Evolutionary conservation across 2,329 filamentous ascomycete species (phyloP), one percentile per base, ranked within the genome.

Genomic region (Pseudofabraea citricarpa): DNA sequence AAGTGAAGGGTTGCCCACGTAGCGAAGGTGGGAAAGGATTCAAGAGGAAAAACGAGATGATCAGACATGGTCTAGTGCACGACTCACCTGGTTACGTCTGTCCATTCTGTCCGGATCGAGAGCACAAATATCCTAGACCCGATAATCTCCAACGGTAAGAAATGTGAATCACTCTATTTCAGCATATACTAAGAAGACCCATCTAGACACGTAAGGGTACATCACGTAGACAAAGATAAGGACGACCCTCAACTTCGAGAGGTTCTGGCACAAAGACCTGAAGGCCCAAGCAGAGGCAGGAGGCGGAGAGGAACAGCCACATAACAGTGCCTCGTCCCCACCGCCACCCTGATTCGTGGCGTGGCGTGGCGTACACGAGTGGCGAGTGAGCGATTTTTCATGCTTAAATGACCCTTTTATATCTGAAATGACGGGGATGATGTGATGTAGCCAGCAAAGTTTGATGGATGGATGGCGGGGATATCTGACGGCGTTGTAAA

Each of bases 81-180:
- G 85, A 90, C 52, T 95, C 89, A 6, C 93, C 93, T 1, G 91
- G 91, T 47, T 98, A 97, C 58, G 83, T 95, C 22, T 98, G 93
- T 63, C 93, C 93, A 0, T 97, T 96, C 61, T 98, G 93, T 63
- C 87, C 89, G 1, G 90, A 95, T 58, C 77, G 90, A 53, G 90
- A 96, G 62, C 91, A 96, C 64, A 90, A 86, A 61, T 97, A 97
- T 63, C 93, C 93, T 5, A 76, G 93, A 54, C 93, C 93, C 24
- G 93, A 98, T 64, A 97, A 97, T 71, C 70, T 98, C 44, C 91
- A 96, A 70, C 82, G 91, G 88, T 94, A 73, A 52, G 76, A 62
- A 40, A 5, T 20, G 32, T n/a, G 27, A 15, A 4, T 31, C 27
- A 23, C 36, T 36, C 19, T 21, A n/a, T 51, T 44, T 16, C 16